phyloP scores from a whole-genome alignment of 140 eudicot genomes.

The Erigeron philadelphicus region DNA sequence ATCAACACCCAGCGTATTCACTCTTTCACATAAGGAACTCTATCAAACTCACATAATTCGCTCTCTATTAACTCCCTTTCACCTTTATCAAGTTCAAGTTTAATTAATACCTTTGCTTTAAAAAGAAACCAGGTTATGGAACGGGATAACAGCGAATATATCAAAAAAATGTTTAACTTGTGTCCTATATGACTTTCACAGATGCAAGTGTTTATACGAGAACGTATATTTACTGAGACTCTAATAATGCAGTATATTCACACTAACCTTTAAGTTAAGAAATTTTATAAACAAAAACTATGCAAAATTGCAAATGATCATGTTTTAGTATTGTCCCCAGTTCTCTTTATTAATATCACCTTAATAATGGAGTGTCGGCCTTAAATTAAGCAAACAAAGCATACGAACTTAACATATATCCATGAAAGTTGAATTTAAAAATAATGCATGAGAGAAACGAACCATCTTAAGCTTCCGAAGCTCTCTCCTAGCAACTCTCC shows the following conservation, averaged over 20 bases:
- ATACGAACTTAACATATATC: constrained; percentile 10
- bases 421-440: constrained; percentile 6
- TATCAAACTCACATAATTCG: too few species aligned
- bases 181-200: not conserved
- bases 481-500: constrained; percentile 66
- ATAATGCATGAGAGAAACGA: constrained; percentile 24
- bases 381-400: constrained; percentile 10
- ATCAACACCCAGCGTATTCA: too few species aligned
- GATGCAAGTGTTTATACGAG: not conserved
- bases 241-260: constrained; percentile 4
- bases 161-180: not conserved
- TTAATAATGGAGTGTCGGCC: not conserved
- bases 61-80: too few species aligned
- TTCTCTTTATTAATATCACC: constrained; percentile 3
- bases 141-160: too few species aligned
- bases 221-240: not conserved
- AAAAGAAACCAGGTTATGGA: too few species aligned
- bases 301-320: not conserved
- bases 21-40: too few species aligned
- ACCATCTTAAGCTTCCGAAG: constrained; percentile 85
- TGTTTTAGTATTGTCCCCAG: not conserved
- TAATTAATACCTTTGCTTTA: too few species aligned
- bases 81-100: too few species aligned
- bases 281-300: not conserved
- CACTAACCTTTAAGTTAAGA: not conserved